phyloP scores from a whole-genome alignment of 2,329 filamentous ascomycete species.

The Sporothrix inflata region DNA sequence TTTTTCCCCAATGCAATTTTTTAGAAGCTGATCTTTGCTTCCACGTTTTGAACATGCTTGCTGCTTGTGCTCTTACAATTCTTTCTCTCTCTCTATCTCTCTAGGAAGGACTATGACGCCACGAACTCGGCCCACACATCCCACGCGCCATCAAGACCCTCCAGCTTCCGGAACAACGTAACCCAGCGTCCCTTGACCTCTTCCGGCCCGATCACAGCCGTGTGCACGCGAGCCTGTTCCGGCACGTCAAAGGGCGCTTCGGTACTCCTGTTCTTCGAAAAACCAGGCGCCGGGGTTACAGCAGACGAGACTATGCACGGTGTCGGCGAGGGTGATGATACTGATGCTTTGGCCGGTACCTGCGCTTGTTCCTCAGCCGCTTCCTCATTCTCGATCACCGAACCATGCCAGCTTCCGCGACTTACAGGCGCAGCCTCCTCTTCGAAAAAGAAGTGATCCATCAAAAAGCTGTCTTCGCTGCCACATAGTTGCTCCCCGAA shows the following conservation, averaged over 20 bases:
- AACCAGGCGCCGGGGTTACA: neutral
- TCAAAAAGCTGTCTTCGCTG: neutral
- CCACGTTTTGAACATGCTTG: neutral
- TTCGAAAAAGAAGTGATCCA: neutral
- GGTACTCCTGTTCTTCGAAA: neutral
- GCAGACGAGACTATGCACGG: neutral
- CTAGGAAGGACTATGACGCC: too few species aligned
- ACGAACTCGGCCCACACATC: constrained; percentile 39
- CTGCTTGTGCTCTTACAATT: too few species aligned
- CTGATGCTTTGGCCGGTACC: neutral
- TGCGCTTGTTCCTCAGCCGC: neutral
- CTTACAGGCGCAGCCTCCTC: neutral
- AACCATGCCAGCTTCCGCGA: neutral
- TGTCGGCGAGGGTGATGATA: neutral
- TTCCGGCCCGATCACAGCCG: constrained; percentile 39
- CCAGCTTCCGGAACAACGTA: constrained; percentile 40
- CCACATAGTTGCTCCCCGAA: neutral
- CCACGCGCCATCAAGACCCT: constrained; percentile 40
- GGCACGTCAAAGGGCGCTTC: constrained; percentile 43
- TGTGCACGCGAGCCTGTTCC: constrained; percentile 40
- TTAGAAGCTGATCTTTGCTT: neutral
- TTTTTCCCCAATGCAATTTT: neutral
- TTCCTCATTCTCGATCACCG: neutral
- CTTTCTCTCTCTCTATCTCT: too few species aligned
- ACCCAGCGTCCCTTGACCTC: constrained; percentile 41